Base-by-base conservation (phyloP, 768 basidiomycete genomes). In the Macrolepiota albuminosa region DNA sequence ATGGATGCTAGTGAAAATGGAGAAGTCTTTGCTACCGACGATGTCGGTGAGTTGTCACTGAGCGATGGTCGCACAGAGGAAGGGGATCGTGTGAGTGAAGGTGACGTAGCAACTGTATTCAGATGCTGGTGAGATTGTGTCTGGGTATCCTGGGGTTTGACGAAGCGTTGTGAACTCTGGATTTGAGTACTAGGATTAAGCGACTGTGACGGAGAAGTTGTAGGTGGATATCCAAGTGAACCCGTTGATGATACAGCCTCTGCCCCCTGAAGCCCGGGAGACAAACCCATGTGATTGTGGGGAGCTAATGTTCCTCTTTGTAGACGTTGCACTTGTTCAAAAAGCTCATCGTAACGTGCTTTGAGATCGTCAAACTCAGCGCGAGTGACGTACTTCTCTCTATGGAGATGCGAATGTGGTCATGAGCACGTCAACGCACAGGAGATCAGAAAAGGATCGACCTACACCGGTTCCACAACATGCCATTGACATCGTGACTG, bases 401-500 rank as follows among this genome's bases (percentile, higher is more conserved):
- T 88, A 56, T 52, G 49, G 37, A 56, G 61, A 66, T 39, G 46
- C n/a, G 31, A 21, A 21, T 31, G 54, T 51, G 40, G 56, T 59
- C 57, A 52, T 61, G 34, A 61, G 59, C 34, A 58, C 48, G 56
- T 49, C 54, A 51, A 56, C 39, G 56, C 56, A 61, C 58, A 55
- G 56, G 59, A 56, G 62, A 58, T 64, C 52, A 54, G 54, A 33
- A 49, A 45, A 71, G 59, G 62, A 63, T 61, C 60, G 68, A 77
- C 89, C 74, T 76, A 93, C 87, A 87, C 82, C 43, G 90, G 87
- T 72, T 93, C 91, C 54, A 92, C 79, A 59, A 88, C 82, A 70
- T 87, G 84, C 91, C 91, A 94, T 67, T 88, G 86, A 69, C 91
- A 93, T 70, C 86, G 88, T 54, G 77, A 78, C 73, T 87, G 84